Evolutionary conservation across 2,329 filamentous ascomycete genomes (phyloP).

Genomic region (Graphilbum fragrans): DNA sequence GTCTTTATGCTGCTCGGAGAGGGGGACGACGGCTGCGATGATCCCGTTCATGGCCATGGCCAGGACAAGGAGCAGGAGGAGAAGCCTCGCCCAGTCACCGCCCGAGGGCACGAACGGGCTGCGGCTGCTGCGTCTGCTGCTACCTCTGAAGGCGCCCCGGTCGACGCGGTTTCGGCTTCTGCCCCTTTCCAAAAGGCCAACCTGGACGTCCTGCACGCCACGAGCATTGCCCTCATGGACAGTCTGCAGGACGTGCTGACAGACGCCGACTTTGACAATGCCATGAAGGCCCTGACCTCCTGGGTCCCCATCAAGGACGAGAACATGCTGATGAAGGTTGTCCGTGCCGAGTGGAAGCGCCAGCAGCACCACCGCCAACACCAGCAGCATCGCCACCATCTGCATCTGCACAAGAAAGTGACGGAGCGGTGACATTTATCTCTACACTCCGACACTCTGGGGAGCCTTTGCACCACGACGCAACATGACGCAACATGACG

Average conservation of each 20-base stretch:
- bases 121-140: slow-evolving; percentile 18
- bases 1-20: slow-evolving; percentile 92
- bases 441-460: too few relatives aligned
- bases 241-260: slow-evolving; percentile 79
- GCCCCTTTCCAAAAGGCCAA: slow-evolving; percentile 4
- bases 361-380: slow-evolving; percentile 30
- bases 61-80: background rate
- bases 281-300: slow-evolving; percentile 91
- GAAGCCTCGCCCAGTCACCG: background rate
- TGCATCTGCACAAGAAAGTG: too few relatives aligned
- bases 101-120: too few relatives aligned
- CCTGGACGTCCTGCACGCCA: slow-evolving; percentile 80
- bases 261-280: slow-evolving; percentile 91
- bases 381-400: background rate
- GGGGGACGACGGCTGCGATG: background rate
- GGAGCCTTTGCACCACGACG: too few relatives aligned
- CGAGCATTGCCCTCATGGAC: slow-evolving; percentile 80
- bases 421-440: too few relatives aligned
- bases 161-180: background rate
- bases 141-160: background rate
- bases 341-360: slow-evolving; percentile 73
- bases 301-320: slow-evolving; percentile 93
- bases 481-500: too few relatives aligned
- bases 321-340: slow-evolving; percentile 83
- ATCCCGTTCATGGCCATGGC: background rate